Base-by-base conservation (phyloP, 163 green algal genomes). In the Chlamydomonas reinhardtii region DNA sequence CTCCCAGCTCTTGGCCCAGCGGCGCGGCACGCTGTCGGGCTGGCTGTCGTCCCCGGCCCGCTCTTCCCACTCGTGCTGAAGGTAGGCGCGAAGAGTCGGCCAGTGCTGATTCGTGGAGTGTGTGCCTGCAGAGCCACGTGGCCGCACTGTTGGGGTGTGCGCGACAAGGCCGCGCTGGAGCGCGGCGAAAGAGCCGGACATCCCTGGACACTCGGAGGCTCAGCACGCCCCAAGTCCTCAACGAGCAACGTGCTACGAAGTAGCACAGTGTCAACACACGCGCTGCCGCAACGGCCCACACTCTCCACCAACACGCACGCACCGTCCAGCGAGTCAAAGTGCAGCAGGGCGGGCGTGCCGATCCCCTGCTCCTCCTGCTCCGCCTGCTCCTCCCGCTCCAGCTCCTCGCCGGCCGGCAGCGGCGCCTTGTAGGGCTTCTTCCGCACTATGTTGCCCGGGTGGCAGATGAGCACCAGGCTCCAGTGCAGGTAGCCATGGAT, bases 401-500 rank as follows among this genome's bases (percentile, higher is more conserved):
- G 31, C n/a, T 31, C 39, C 56, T 35, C 64, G 74, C 29, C 64
- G 14, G 64, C 3, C 29, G 8, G 64, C 9, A 20, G 1, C 29
- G 35, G 70, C 70, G 37, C 12, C 61, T 25, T 22, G 39, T 31
- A 31, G 31, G 24, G 32, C 52, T 86, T 32, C 39, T 83, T 22
- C 22, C 48, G 43, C 48, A n/a, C 43, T 43, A 74, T 62, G 34
- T 84, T 82, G 56, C 88, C 91, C 2, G 96, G 95, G 91, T 98
- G 92, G 90, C 95, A 98, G 2, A 99, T 89, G 70, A 99, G 93
- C 59, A 94, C 89, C 29, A 99, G 90, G 83, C 90, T 97, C 97
- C 97, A 99, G 92, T 99, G 97, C 87, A 98, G 89, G 20, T 87
- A 72, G 48, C 97, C 94, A 82, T 99, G 96, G 73, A 99, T 97